Conservation (phyloP, 495 filamentous ascomycete genomes). For the Jackrogersella multiformis region DNA sequence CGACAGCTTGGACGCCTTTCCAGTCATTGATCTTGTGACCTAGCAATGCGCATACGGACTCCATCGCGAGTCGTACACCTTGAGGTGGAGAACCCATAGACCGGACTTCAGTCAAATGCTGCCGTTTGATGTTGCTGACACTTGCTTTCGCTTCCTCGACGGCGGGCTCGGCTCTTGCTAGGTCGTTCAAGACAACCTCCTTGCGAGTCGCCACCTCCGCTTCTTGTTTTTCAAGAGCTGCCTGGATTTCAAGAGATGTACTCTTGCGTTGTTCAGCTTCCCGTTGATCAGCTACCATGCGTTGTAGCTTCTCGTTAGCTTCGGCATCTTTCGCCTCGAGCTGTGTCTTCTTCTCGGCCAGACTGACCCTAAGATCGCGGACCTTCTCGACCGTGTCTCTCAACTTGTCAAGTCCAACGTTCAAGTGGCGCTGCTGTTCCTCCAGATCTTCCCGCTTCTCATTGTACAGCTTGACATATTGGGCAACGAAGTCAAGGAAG, state of each 20-base stretch:
- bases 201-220: constrained; percentile 82
- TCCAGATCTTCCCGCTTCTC: constrained; percentile 98
- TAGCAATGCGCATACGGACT: constrained; percentile 92
- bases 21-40: constrained; percentile 90
- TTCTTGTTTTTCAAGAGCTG: constrained; percentile 87
- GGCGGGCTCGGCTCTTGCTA: constrained; percentile 91
- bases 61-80: constrained; percentile 89
- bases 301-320: constrained; percentile 95
- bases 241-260: constrained; percentile 87
- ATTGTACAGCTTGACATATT: constrained; percentile 96
- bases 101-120: constrained; percentile 96
- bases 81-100: constrained; percentile 93
- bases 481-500: constrained; percentile 97
- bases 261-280: constrained; percentile 93
- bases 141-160: constrained; percentile 92
- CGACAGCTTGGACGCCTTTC: constrained; percentile 87
- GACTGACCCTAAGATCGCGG: constrained; percentile 83
- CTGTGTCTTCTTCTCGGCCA: constrained; percentile 92
- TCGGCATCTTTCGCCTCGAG: constrained; percentile 93
- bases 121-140: constrained; percentile 96
- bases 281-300: constrained; percentile 95
- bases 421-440: constrained; percentile 97
- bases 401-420: constrained; percentile 97
- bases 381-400: constrained; percentile 98
- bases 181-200: constrained; percentile 85